Conservation (phyloP, 352 stramenopile genomes). For the Phytophthora podocarpi region DNA sequence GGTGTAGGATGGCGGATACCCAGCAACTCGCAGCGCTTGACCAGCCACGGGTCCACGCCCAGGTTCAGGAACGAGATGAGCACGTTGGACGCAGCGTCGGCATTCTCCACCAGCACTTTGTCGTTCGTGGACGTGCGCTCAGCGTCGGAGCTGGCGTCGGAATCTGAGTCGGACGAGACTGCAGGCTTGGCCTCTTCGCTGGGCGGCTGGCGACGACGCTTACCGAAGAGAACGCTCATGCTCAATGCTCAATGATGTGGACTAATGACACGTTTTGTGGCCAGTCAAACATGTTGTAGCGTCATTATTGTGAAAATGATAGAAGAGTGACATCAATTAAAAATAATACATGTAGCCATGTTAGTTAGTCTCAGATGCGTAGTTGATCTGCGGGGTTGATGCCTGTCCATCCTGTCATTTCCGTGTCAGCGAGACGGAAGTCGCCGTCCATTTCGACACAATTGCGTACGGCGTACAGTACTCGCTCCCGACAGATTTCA, state of each 20-base stretch:
- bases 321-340: too few relatives aligned
- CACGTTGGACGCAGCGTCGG: constrained; percentile 42
- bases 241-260: neutral
- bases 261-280: neutral
- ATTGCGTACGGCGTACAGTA: constrained; percentile 87
- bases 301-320: too few relatives aligned
- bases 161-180: neutral
- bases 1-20: constrained; percentile 89
- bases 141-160: neutral
- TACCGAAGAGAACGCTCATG: constrained; percentile 86
- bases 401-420: constrained; percentile 80
- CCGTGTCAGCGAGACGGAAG: constrained; percentile 82
- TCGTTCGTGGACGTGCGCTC: constrained; percentile 18
- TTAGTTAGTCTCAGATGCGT: constrained; percentile 54
- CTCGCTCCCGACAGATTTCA: constrained; percentile 63
- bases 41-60: constrained; percentile 87
- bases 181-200: constrained; percentile 3
- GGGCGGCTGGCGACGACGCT: constrained; percentile 49
- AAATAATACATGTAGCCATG: too few relatives aligned
- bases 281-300: neutral
- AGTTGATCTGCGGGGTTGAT: constrained; percentile 69
- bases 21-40: constrained; percentile 83
- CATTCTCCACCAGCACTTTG: constrained; percentile 50
- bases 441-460: constrained; percentile 91
- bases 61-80: constrained; percentile 87